Base-by-base conservation (phyloP, 768 basidiomycete species). In the Floccularia luteovirens region DNA sequence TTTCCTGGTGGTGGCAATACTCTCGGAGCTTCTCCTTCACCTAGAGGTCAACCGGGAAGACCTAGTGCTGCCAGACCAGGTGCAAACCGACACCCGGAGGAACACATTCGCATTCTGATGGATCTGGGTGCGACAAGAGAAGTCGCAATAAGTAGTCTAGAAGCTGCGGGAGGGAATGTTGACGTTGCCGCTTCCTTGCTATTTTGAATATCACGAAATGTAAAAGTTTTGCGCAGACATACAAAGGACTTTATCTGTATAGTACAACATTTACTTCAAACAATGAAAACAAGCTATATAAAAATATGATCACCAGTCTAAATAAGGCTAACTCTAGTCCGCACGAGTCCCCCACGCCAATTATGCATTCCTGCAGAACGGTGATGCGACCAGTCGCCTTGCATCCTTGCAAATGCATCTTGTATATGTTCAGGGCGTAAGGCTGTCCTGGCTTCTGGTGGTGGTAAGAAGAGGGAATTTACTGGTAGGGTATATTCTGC, bases 341-440 rank as follows among this genome's bases (percentile, higher is more conserved):
- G 72, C 23, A 85, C 68, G 25, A 93, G 66, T 0, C 91, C 91
- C 3, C 89, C 89, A 38, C 89, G 71, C 83, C 87, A 94, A 56
- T 93, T 90, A 45, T 79, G 70, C 78, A 92, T 86, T 1, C 90
- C 90, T 2, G 87, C 88, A 17, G 82, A 82, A 36, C 90, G 79
- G 28, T 72, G 69, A 50, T 89, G 84, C 2, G 80, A 69, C 79
- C 87, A 87, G 45, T 91, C 82, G 4, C 79, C 71, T 58, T 93
- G 90, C 83, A 94, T 92, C 44, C 89, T 67, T 2, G 87, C 67
- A 55, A 92, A 94, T 0, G 91, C 92, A 57, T 92, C 90, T 48
- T 90, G 83, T 7, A 94, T 90, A 52, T 94, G 91, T 42, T 89
- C 81, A 0, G 90, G 84, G 19, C 76, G 67, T 33, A 94, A 60